Evolutionary conservation across 176 grass and related monocot species (phyloP).

Genomic region (Eremochloa ophiuroides): DNA sequence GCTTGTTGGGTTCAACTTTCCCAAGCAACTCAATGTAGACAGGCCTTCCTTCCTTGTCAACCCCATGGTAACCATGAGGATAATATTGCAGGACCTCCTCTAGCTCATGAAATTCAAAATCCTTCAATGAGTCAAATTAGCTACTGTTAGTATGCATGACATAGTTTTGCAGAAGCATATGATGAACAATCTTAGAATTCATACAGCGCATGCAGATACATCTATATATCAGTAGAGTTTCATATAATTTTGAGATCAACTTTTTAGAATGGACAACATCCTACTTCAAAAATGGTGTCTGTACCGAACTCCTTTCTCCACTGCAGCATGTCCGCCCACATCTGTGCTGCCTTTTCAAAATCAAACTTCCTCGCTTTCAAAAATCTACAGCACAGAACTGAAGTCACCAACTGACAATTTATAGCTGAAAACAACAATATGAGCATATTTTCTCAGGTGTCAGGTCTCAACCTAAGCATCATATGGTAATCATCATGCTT

Average conservation of each 20-base stretch:
- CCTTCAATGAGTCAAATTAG: conserved; percentile 55
- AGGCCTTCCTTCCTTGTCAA: conserved; percentile 92
- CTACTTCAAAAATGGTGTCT: conserved; percentile 81
- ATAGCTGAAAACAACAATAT: conserved; percentile 20
- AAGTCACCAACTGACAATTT: conserved; percentile 27
- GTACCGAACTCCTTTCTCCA: conserved; percentile 92
- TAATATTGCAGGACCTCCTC: conserved; percentile 85
- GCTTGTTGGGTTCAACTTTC: conserved; percentile 87
- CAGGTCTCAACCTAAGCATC: conserved; percentile 61
- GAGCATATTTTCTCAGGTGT: neutral
- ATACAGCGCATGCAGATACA: neutral
- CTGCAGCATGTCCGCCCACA: conserved; percentile 90
- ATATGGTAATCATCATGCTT: conserved; percentile 91
- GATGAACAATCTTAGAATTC: neutral
- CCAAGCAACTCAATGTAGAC: conserved; percentile 97
- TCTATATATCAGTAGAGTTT: neutral
- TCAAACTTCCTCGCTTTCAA: conserved; percentile 96
- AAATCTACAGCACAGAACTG: conserved; percentile 62
- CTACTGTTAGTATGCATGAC: conserved; percentile 2
- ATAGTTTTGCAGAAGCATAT: conserved; percentile 18
- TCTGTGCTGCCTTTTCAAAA: conserved; percentile 77
- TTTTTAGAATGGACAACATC: conserved; percentile 1
- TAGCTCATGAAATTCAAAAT: conserved; percentile 96
- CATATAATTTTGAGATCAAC: neutral
- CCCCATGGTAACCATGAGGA: conserved; percentile 95